Evolutionary conservation across 371 early-diverging fungal species (phyloP).

Genomic region (Synchytrium microbalum): DNA sequence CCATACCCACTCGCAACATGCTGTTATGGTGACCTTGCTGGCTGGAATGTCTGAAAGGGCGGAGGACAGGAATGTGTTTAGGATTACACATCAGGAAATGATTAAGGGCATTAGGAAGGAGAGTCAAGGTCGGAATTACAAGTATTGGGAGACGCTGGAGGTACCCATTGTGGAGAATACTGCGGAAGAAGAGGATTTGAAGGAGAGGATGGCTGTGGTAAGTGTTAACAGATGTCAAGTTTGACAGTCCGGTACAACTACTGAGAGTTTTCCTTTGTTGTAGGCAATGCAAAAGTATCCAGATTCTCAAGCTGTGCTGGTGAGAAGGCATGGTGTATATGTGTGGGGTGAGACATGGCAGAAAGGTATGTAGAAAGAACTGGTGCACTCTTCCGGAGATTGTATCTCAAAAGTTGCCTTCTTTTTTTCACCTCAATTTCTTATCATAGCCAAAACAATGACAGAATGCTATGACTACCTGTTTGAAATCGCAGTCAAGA

Average conservation of each 20-base stretch:
- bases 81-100: constrained; percentile 96
- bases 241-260: not conserved
- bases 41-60: constrained; percentile 56
- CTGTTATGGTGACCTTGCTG: constrained; percentile 87
- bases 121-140: constrained; percentile 32
- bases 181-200: constrained; percentile 87
- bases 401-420: not conserved
- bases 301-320: constrained; percentile 92
- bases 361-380: constrained; percentile 44
- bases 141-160: constrained; percentile 74
- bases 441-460: constrained; percentile 79
- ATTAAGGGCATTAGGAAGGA: constrained; percentile 94
- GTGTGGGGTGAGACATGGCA: constrained; percentile 93
- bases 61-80: constrained; percentile 23
- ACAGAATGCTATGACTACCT: constrained; percentile 97
- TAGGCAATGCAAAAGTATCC: constrained; percentile 84
- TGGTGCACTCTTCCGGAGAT: not conserved
- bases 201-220: constrained; percentile 81
- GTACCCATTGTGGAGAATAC: constrained; percentile 97
- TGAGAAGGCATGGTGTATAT: constrained; percentile 82
- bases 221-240: constrained; percentile 9
- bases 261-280: not conserved
- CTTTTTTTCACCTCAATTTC: not conserved
- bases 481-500: constrained; percentile 91
- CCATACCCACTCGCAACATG: constrained; percentile 93